phyloP scores from a whole-genome alignment of 176 grass and related monocot genomes.

The Saccharum spontaneum region DNA sequence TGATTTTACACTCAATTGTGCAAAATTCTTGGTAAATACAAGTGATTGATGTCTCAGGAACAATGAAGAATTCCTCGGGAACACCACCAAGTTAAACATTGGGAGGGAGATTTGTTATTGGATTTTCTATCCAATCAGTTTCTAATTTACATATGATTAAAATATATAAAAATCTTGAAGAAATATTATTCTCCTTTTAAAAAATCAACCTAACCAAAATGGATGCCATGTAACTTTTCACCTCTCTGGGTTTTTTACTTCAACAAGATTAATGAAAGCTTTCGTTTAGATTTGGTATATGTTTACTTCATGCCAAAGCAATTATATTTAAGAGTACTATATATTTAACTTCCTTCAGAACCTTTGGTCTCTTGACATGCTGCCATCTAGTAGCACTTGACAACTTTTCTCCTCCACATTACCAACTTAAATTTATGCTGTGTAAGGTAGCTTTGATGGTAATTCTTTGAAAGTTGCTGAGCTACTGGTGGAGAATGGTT shows the following conservation, averaged over 20 bases:
- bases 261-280: not conserved
- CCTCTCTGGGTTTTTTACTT: not conserved
- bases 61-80: not conserved
- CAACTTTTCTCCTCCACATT: not conserved
- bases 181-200: not conserved
- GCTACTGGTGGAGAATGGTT: slow-evolving; percentile 82
- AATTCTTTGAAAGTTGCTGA: slow-evolving; percentile 88
- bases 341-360: not conserved
- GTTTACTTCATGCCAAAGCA: not conserved
- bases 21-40: not conserved
- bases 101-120: not conserved
- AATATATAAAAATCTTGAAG: not conserved
- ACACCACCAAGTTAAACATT: not conserved
- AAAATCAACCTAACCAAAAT: not conserved
- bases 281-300: not conserved
- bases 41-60: not conserved
- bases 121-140: not conserved
- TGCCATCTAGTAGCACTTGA: not conserved
- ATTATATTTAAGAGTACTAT: not conserved
- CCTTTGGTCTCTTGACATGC: not conserved
- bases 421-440: slow-evolving; percentile 47
- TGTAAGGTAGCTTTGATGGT: slow-evolving; percentile 97
- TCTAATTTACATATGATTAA: not conserved
- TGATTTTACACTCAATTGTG: not conserved
- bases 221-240: not conserved